Evolutionary conservation across 2,329 filamentous ascomycete species (phyloP).

Genomic region (Penicillium concentricum): DNA sequence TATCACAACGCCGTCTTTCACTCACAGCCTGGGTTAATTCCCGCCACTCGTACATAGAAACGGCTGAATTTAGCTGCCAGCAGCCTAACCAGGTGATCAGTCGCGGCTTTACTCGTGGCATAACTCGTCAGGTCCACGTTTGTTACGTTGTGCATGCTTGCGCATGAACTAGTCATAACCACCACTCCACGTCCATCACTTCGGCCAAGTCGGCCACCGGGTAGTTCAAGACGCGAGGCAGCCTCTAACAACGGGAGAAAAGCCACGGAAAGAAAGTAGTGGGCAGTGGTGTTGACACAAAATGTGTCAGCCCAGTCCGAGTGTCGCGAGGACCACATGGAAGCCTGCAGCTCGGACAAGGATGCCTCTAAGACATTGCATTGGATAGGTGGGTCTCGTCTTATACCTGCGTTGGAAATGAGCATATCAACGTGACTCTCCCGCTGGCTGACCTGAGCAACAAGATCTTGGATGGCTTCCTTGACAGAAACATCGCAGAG

Average conservation of each 20-base stretch:
- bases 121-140: slow-evolving; percentile 56
- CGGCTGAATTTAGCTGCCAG: slow-evolving; percentile 50
- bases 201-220: slow-evolving; percentile 28
- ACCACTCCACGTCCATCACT: slow-evolving; percentile 48
- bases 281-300: slow-evolving; percentile 50
- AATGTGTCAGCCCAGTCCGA: slow-evolving; percentile 50
- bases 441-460: slow-evolving; percentile 29
- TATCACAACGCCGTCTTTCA: slow-evolving; percentile 1
- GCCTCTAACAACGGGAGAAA: slow-evolving; percentile 46
- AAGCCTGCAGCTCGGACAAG: slow-evolving; percentile 45
- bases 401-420: slow-evolving; percentile 52
- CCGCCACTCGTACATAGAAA: slow-evolving; percentile 46
- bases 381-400: slow-evolving; percentile 44
- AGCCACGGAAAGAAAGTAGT: slow-evolving; percentile 52
- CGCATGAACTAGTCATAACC: slow-evolving; percentile 53
- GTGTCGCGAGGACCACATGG: slow-evolving; percentile 48
- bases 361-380: slow-evolving; percentile 48
- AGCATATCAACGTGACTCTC: slow-evolving; percentile 50
- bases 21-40: slow-evolving; percentile 48
- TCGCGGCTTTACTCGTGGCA: slow-evolving; percentile 53
- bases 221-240: slow-evolving; percentile 34
- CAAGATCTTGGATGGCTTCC: slow-evolving; percentile 39
- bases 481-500: slow-evolving; percentile 43
- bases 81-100: slow-evolving; percentile 52
- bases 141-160: slow-evolving; percentile 54